These are phyloP conservation scores for Globisporangium barbulae DNA, from an alignment of 352 stramenopile genomes.

Conservation along the genomic window DNA sequence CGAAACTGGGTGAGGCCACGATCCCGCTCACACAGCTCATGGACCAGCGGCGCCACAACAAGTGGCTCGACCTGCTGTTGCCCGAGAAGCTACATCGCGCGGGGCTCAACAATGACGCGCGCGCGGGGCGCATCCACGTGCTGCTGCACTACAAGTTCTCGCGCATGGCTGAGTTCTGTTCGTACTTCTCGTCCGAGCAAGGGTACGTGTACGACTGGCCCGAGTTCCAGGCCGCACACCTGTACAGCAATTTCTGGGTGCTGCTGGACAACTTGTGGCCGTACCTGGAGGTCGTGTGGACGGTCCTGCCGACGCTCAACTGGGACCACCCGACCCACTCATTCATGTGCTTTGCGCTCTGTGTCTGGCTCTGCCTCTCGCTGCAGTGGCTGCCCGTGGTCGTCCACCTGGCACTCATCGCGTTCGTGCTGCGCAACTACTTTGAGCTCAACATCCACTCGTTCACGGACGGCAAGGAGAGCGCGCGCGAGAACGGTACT, in stretches of 20 bases:
- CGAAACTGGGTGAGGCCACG: conserved; percentile 76
- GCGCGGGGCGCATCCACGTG: conserved; percentile 79
- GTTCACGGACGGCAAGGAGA: conserved; percentile 58
- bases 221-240: conserved; percentile 72
- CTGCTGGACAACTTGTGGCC: conserved; percentile 81
- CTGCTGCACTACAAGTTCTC: conserved; percentile 87
- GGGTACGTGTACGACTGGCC: conserved; percentile 76
- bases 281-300: conserved; percentile 82
- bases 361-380: conserved; percentile 80
- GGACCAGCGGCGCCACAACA: conserved; percentile 85
- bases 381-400: conserved; percentile 81
- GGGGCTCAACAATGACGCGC: conserved; percentile 78
- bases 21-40: conserved; percentile 78
- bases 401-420: conserved; percentile 75
- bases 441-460: conserved; percentile 84
- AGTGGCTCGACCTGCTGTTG: conserved; percentile 80
- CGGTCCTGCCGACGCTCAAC: conserved; percentile 79
- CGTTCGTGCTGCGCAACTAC: conserved; percentile 80
- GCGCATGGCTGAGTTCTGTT: conserved; percentile 80
- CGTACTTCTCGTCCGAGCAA: conserved; percentile 74
- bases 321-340: conserved; percentile 83
- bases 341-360: conserved; percentile 83
- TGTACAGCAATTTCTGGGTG: conserved; percentile 89
- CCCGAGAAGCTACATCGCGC: conserved; percentile 77
- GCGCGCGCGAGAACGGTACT: not conserved